A percentile compares a stretch with the other conserved stretches of the same genome.
Conservation (phyloP, 108 stramenopile species). For the Poteriospumella lacustris region DNA sequence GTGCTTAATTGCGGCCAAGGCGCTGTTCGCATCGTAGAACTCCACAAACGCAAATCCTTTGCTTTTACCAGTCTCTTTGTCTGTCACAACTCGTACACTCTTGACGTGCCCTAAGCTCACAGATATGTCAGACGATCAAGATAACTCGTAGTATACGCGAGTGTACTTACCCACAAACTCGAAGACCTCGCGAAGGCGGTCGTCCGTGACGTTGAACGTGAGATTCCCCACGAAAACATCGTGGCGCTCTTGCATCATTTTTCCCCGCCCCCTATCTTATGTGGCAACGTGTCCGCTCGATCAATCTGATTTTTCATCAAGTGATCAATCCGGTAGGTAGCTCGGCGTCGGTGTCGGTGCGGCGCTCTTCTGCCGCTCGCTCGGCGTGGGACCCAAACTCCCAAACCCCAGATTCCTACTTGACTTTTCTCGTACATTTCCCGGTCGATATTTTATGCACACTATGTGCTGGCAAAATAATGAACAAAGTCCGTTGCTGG, state of each 20-base stretch:
- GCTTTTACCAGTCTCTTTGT: constrained; percentile 83
- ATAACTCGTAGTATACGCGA: neutral
- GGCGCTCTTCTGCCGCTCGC: too few relatives aligned
- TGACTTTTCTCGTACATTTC: too few relatives aligned
- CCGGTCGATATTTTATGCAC: too few relatives aligned
- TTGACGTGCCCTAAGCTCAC: constrained; percentile 78
- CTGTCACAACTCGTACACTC: constrained; percentile 80
- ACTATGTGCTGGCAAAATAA: too few relatives aligned
- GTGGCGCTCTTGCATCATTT: neutral
- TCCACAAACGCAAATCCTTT: constrained; percentile 94
- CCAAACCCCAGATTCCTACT: too few relatives aligned
- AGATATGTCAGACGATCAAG: constrained; percentile 64
- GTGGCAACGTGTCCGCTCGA: too few relatives aligned
- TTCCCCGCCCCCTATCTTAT: too few relatives aligned
- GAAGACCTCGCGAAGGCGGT: constrained; percentile 56
- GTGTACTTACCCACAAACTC: constrained; percentile 27
- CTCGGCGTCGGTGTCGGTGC: too few relatives aligned
- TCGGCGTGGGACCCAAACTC: too few relatives aligned
- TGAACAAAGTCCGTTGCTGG: too few relatives aligned
- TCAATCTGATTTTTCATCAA: too few relatives aligned
- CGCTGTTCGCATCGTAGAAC: constrained; percentile 88
- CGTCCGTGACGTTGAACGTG: constrained; percentile 85
- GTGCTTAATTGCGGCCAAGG: constrained; percentile 85
- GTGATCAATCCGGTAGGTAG: too few relatives aligned
- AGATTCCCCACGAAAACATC: constrained; percentile 69